Evolutionary conservation across 208 protist genomes (phyloP).

Genomic region (Leishmania turanica): DNA sequence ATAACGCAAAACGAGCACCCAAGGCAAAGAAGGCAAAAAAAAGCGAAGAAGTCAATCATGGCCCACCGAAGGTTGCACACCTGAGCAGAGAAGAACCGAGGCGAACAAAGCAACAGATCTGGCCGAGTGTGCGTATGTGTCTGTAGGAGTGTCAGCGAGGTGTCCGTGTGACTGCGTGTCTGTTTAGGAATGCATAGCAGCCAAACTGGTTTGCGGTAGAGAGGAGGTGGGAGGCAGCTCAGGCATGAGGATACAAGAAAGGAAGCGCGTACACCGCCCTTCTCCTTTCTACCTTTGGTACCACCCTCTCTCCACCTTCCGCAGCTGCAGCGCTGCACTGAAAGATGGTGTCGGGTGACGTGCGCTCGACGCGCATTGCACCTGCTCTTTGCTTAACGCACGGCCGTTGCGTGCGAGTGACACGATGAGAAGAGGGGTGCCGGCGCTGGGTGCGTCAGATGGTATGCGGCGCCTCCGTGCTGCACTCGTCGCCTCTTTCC

Average conservation of each 20-base stretch:
- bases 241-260: background rate
- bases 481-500: background rate
- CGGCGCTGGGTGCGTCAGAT: background rate
- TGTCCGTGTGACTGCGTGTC: background rate
- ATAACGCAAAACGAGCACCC: background rate
- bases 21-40: background rate
- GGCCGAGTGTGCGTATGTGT: conserved; percentile 2
- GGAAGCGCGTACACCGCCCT: background rate
- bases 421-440: background rate
- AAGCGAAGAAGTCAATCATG: background rate
- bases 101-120: background rate
- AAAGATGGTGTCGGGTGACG: background rate
- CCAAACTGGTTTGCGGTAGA: background rate
- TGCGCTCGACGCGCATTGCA: background rate
- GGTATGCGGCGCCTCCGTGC: background rate
- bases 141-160: background rate
- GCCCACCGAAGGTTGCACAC: background rate
- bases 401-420: background rate
- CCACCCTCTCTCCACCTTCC: background rate
- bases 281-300: background rate
- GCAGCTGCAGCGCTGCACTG: background rate
- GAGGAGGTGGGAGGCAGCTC: background rate
- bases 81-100: background rate
- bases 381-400: background rate
- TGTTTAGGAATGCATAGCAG: conserved; percentile 7